Evolutionary conservation across 139 green algal species (phyloP), one percentile per base, ranked within the genome.

Genomic region (Chlorella vulgaris): DNA sequence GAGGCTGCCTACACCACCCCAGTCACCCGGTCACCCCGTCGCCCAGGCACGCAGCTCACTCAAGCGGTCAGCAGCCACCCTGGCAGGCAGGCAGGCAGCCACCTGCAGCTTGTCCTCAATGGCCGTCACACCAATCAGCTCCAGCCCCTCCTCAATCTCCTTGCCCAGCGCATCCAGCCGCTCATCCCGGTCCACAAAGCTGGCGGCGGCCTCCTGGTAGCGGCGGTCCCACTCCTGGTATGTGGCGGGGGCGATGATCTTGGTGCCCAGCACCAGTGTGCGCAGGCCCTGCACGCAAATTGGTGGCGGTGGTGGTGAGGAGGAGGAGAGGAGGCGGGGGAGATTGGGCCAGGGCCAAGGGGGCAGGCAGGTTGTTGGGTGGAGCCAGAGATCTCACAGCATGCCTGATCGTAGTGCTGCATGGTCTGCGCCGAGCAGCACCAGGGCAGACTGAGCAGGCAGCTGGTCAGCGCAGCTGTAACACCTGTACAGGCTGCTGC

Each of bases 101-200:
- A 76, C 86, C 86, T 86, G 87, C 80, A 99, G 93, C 91, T 99
- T 99, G 89, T 99, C 96, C 88, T 99, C 96, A 71, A 99, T 99
- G 55, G 96, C 96, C 24, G 96, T 99, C 65, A 94, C 94, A 38
- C 96, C 96, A 74, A 98, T 88, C 29, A 98, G 89, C 81, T 96
- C 90, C 75, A 98, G 88, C 58, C 94, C 85, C 10, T 70, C 40
- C 86, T 97, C 94, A 39, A 96, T 91, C 61, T 92, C 85, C 75
- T 89, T 66, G 8, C 78, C 83, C 40, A 90, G 66, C 19, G 75
- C 61, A 33, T 92, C 88, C 43, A 97, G 40, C 31, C 83, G 78
- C 76, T 89, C 84, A 66, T 97, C 93, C 7, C 93, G 85, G 38
- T 86, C 88, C 51, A 38, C 18, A 42, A 80, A 80, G 15, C 21